phyloP scores from a whole-genome alignment of 345 rosid genomes.

The Populus alba region DNA sequence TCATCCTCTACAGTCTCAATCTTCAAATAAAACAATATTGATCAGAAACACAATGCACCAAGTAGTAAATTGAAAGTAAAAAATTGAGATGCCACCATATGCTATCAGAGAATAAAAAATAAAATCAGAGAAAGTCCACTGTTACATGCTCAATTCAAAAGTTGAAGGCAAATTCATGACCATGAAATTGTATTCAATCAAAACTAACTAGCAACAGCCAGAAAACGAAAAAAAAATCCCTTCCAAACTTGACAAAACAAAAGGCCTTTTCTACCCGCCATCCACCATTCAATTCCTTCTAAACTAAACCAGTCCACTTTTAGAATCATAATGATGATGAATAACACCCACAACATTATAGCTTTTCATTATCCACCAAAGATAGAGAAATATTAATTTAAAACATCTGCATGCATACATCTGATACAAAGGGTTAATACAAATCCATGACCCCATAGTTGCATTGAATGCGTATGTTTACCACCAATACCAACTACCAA shows the following conservation, averaged over 20 bases:
- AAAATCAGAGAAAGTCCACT: not conserved
- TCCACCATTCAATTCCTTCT: not conserved
- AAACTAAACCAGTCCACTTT: not conserved
- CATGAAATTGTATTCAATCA: not conserved
- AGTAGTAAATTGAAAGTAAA: not conserved
- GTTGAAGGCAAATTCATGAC: not conserved
- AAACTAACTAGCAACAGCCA: not conserved
- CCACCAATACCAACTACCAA: not conserved
- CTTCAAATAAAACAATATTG: constrained; percentile 29
- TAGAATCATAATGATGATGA: not conserved
- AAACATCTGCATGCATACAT: not conserved
- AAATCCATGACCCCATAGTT: not conserved
- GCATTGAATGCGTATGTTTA: not conserved
- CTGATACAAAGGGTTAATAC: not conserved
- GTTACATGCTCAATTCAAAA: not conserved
- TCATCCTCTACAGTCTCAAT: constrained; percentile 70
- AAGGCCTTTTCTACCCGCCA: not conserved
- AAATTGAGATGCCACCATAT: not conserved
- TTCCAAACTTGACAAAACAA: not conserved
- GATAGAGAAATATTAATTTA: not conserved
- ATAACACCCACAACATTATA: not conserved
- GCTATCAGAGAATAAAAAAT: not conserved
- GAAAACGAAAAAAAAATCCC: not conserved
- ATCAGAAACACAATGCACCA: constrained; percentile 9
- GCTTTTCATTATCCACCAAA: not conserved